phyloP scores from a whole-genome alignment of 495 filamentous ascomycete genomes.

The Immersiella caudata region DNA sequence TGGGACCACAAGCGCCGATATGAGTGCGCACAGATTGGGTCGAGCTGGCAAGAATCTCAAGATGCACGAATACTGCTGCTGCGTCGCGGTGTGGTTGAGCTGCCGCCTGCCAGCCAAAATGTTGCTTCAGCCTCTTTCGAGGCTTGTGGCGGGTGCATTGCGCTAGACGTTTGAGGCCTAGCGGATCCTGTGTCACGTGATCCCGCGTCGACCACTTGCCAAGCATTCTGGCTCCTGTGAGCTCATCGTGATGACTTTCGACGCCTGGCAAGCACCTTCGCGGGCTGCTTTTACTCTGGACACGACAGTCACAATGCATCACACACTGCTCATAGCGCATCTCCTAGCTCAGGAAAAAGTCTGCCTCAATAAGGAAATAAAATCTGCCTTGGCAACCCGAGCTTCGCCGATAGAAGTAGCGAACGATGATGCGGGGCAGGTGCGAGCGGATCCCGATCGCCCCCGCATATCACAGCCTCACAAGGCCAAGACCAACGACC shows the following conservation, averaged over 20 bases:
- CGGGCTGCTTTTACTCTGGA: too few species aligned
- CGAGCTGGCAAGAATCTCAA: neutral
- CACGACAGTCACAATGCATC: too few species aligned
- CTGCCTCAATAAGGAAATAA: too few species aligned
- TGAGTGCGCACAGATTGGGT: neutral
- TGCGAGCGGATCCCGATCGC: neutral
- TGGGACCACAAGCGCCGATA: neutral
- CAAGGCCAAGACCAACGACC: too few species aligned
- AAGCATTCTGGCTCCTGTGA: too few species aligned
- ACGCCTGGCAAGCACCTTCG: too few species aligned
- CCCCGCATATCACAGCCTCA: neutral
- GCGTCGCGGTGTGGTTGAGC: neutral
- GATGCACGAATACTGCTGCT: neutral
- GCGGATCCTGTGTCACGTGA: neutral
- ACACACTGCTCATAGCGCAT: too few species aligned
- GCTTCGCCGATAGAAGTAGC: neutral
- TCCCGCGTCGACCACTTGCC: too few species aligned
- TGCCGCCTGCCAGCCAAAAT: constrained; percentile 12
- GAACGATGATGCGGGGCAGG: neutral
- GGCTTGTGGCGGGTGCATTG: neutral
- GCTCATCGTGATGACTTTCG: too few species aligned
- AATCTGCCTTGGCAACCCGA: too few species aligned
- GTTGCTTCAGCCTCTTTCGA: constrained; percentile 14
- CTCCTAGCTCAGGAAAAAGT: too few species aligned
- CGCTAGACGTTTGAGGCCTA: neutral